phyloP scores from a whole-genome alignment of 768 basidiomycete species.

The Harrya chromipes region DNA sequence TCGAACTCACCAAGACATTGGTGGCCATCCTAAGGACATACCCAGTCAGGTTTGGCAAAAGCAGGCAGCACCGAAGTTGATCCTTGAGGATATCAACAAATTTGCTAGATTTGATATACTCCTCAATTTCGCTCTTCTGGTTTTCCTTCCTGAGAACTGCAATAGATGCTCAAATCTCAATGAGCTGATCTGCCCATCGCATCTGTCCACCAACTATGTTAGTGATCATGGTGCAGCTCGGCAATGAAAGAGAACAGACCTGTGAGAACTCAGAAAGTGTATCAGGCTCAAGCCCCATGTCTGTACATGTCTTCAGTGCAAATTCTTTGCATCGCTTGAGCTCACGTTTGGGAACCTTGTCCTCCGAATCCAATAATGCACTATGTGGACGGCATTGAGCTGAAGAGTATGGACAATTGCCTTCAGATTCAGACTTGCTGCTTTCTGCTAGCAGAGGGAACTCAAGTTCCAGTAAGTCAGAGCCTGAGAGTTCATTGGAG shows the following conservation, averaged over 20 bases:
- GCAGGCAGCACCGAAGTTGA: background rate
- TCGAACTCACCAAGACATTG: background rate
- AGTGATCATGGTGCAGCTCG: no score
- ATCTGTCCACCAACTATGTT: no score
- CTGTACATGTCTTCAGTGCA: background rate
- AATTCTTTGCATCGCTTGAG: background rate
- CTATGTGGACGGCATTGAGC: background rate
- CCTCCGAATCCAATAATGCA: background rate
- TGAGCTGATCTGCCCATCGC: no score
- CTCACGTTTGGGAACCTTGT: background rate
- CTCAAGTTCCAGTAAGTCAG: background rate
- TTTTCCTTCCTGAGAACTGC: no score
- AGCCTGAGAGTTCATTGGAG: no score
- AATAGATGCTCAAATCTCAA: no score
- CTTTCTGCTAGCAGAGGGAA: background rate
- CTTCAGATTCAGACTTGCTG: no score
- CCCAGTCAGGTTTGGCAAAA: background rate
- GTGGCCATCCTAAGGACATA: background rate
- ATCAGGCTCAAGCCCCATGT: background rate
- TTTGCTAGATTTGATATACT: background rate
- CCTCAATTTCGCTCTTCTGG: no score
- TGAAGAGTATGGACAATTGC: background rate
- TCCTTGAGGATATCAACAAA: background rate
- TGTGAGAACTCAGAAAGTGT: background rate
- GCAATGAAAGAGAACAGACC: background rate